These are phyloP conservation scores for Alternaria sp. DNA, from an alignment of 2,329 filamentous ascomycete genomes.

Conservation along the genomic window DNA sequence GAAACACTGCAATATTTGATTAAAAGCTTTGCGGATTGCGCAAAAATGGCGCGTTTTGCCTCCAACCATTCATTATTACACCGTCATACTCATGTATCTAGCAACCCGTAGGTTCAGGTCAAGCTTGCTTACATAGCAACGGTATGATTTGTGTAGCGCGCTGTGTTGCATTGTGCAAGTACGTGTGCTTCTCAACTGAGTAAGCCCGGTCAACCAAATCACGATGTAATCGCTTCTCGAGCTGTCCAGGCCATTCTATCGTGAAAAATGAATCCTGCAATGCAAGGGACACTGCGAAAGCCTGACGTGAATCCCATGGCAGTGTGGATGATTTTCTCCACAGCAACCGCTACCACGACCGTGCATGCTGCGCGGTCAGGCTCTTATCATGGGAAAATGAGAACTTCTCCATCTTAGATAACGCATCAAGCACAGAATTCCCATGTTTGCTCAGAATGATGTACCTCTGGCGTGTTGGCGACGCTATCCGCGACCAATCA, in stretches of 20 bases:
- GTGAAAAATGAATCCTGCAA: background rate
- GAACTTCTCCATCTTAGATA: background rate
- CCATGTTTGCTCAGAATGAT: slow-evolving; percentile 10
- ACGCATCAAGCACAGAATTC: background rate
- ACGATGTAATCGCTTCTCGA: background rate
- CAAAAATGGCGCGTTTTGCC: background rate
- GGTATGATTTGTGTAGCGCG: background rate
- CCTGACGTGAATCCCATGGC: background rate
- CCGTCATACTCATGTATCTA: background rate
- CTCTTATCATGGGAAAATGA: background rate
- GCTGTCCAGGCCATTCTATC: background rate
- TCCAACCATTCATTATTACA: background rate
- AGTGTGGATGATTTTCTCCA: background rate
- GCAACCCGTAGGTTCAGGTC: no score
- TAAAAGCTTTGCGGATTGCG: background rate
- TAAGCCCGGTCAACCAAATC: background rate
- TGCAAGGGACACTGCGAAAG: background rate
- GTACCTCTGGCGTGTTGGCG: background rate
- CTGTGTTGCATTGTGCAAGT: no score
- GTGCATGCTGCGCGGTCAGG: background rate
- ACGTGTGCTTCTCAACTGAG: background rate
- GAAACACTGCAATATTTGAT: background rate
- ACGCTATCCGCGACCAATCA: background rate
- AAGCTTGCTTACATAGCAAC: background rate
- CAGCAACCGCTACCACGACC: background rate